These are phyloP conservation scores for Tuber calosporum DNA, from an alignment of 495 filamentous ascomycete species.

Conservation along the genomic window DNA sequence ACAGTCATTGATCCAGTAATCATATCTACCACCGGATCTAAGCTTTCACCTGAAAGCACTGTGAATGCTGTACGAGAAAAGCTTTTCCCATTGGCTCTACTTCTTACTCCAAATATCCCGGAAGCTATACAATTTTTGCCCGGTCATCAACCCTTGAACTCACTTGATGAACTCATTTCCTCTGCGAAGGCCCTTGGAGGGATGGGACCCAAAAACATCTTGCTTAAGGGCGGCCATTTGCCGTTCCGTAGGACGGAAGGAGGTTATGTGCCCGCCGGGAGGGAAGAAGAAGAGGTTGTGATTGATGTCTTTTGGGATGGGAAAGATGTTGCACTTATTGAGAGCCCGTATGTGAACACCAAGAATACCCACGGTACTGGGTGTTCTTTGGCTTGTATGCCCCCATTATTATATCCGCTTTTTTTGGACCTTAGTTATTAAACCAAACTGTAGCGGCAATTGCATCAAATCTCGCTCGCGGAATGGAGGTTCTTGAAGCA, in stretches of 20 bases:
- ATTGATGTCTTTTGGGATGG: slow-evolving; percentile 68
- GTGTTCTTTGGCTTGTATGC: slow-evolving; percentile 82
- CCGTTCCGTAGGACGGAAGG: slow-evolving; percentile 59
- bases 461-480: slow-evolving; percentile 71
- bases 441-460: slow-evolving; percentile 58
- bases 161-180: slow-evolving; percentile 48
- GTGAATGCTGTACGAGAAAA: slow-evolving; percentile 56
- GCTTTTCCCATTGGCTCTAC: slow-evolving; percentile 66
- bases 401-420: not conserved
- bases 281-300: slow-evolving; percentile 56
- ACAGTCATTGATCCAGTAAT: slow-evolving; percentile 89
- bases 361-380: slow-evolving; percentile 92
- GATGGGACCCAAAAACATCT: slow-evolving; percentile 68
- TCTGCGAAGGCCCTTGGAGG: slow-evolving; percentile 60
- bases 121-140: slow-evolving; percentile 63
- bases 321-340: slow-evolving; percentile 51
- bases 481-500: slow-evolving; percentile 53
- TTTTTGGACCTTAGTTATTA: slow-evolving; percentile 8
- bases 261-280: slow-evolving; percentile 46
- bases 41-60: slow-evolving; percentile 64
- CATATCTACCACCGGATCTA: slow-evolving; percentile 77
- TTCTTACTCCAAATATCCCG: slow-evolving; percentile 87
- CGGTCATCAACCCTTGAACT: slow-evolving; percentile 45
- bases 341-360: slow-evolving; percentile 60
- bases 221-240: slow-evolving; percentile 90